Evolutionary conservation across 495 filamentous ascomycete species (phyloP), one percentile per base, ranked within the genome.

Genomic region (Xylaria grammica): DNA sequence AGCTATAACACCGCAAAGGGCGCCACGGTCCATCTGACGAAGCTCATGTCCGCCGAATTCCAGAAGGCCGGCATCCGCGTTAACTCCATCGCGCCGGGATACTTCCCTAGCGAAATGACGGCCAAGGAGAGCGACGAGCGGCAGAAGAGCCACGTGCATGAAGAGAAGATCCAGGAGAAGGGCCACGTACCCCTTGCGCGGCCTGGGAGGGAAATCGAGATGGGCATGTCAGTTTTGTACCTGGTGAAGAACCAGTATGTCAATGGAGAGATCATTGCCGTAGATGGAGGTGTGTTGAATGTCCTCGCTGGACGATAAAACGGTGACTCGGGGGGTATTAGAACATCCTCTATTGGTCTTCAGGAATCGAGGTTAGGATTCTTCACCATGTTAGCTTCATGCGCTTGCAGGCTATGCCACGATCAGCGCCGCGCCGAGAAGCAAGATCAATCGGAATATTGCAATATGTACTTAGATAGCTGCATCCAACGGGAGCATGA

Each of bases 41-140:
- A 90, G 80, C 77, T 84, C 65, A 74, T 89, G 49, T 77, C 84
- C 15, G 85, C 81, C 0, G 71, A 64, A 27, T 75, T 90, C 45
- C 79, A 78, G 11, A 75, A 78, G 42, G 86, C 85, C 53, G 74
- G 79, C 30, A 89, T 92, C 34, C 77, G 80, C 20, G 79, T 81
- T 44, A 91, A 91, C 77, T 85, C 85, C 0, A 77, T 91, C 49
- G 84, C 87, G 17, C 88, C 89, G 24, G 89, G 89, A 6, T 74
- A 88, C 65, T 89, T 89, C 62, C 85, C 85, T 8, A 79, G 74
- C 34, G 86, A 89, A 75, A 85, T 90, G 87, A 90, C 88, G 56
- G 78, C 85, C 45, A 81, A 81, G 49, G 76, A 79, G 62, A 82
- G 78, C 59, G 85, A 85, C 26, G 79, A 84, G 19, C 75, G 74